phyloP scores from a whole-genome alignment of 345 rosid species.

The Kernera saxatilis region DNA sequence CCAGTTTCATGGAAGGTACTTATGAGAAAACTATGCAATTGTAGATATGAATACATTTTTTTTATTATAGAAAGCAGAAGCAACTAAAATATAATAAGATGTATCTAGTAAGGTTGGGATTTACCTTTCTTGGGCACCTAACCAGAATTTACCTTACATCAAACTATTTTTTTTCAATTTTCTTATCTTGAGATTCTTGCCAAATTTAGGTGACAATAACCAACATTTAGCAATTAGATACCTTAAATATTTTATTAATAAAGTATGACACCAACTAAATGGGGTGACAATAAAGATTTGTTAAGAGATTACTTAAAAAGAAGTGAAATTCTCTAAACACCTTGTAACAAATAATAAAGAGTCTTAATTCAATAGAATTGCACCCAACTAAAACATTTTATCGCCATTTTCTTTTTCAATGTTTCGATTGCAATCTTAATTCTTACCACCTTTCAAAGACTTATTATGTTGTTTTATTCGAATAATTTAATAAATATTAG shows the following conservation, averaged over 20 bases:
- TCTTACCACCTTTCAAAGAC: background rate
- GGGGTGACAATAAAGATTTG: background rate
- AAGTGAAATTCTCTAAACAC: background rate
- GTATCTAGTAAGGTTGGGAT: conserved; percentile 16
- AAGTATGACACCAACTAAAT: conserved; percentile 6
- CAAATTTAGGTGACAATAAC: conserved; percentile 10
- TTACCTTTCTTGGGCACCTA: conserved; percentile 23
- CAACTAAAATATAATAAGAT: background rate
- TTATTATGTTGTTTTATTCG: background rate
- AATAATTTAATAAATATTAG: too few species aligned
- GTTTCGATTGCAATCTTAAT: background rate
- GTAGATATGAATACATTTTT: background rate
- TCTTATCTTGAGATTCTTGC: background rate
- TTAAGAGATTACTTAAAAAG: background rate
- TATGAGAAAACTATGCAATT: background rate
- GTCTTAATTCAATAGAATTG: background rate
- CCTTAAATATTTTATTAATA: background rate
- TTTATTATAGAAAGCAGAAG: background rate
- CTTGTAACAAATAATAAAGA: background rate
- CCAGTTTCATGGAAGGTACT: background rate
- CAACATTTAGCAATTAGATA: background rate
- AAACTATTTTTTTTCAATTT: background rate
- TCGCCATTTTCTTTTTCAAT: background rate
- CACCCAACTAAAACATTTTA: background rate
- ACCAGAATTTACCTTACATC: conserved; percentile 2